Conservation (phyloP, 768 basidiomycete genomes). For the Trametes cinnabarina region DNA sequence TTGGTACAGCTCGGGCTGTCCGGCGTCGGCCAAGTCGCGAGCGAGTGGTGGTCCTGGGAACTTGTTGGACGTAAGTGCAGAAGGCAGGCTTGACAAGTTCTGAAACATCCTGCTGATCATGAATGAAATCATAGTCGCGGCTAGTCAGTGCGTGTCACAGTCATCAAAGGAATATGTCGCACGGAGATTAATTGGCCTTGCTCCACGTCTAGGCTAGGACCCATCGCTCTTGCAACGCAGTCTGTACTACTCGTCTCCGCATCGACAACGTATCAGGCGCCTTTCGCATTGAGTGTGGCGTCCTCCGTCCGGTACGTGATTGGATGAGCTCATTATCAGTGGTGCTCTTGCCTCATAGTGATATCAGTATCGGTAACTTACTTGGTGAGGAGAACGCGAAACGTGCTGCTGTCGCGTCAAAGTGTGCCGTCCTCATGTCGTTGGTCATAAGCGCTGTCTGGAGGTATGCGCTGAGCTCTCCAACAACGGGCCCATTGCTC, state of each 20-base stretch:
- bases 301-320: slow-evolving; percentile 71
- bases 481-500: background rate
- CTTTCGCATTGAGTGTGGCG: slow-evolving; percentile 79
- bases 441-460: slow-evolving; percentile 62
- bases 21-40: slow-evolving; percentile 81
- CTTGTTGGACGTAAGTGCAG: slow-evolving; percentile 52
- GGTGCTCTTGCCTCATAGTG: background rate
- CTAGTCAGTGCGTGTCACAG: slow-evolving; percentile 44
- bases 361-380: slow-evolving; percentile 76
- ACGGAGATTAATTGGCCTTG: background rate
- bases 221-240: slow-evolving; percentile 81
- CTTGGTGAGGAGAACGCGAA: slow-evolving; percentile 76
- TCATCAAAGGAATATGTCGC: too few species aligned
- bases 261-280: slow-evolving; percentile 78
- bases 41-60: slow-evolving; percentile 99
- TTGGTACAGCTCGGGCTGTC: slow-evolving; percentile 76
- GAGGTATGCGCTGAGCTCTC: slow-evolving; percentile 42
- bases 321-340: slow-evolving; percentile 1
- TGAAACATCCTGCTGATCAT: background rate
- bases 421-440: slow-evolving; percentile 63
- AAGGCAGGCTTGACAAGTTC: background rate
- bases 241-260: slow-evolving; percentile 78
- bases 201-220: slow-evolving; percentile 57
- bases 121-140: slow-evolving; percentile 40
- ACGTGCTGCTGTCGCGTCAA: slow-evolving; percentile 69